phyloP scores from a whole-genome alignment of 257 asterid species.

The Fraxinus quadrangulata region DNA sequence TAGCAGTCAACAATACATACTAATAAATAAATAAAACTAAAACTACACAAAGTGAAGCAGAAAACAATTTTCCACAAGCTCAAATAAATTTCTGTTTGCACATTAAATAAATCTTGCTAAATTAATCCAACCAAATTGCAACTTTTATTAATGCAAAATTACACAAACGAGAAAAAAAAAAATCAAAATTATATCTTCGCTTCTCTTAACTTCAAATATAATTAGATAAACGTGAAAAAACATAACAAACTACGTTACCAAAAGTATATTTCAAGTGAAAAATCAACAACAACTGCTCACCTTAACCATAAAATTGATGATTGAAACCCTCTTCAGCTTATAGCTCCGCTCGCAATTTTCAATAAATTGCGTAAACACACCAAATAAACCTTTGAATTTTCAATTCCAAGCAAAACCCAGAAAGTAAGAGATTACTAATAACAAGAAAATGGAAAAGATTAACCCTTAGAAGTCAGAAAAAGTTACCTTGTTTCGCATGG shows the following conservation, averaged over 20 bases:
- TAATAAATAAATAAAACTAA: not conserved
- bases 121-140: not conserved
- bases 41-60: not conserved
- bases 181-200: not conserved
- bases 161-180: not conserved
- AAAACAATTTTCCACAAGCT: not conserved
- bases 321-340: slow-evolving; percentile 32
- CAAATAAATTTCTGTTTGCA: not conserved
- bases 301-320: slow-evolving; percentile 34
- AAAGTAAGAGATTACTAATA: slow-evolving; percentile 28
- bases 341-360: slow-evolving; percentile 20
- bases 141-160: not conserved
- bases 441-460: slow-evolving; percentile 25
- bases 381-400: slow-evolving; percentile 21
- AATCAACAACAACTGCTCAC: slow-evolving; percentile 25
- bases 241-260: slow-evolving; percentile 15
- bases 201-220: not conserved
- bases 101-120: too few species aligned
- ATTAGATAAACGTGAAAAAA: slow-evolving; percentile 12
- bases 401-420: slow-evolving; percentile 38
- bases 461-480: slow-evolving; percentile 29
- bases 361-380: slow-evolving; percentile 30
- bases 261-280: not conserved
- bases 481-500: slow-evolving; percentile 54
- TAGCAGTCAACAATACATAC: too few species aligned